Conservation (phyloP, 305 asterid genomes). For the Lippia alba region DNA sequence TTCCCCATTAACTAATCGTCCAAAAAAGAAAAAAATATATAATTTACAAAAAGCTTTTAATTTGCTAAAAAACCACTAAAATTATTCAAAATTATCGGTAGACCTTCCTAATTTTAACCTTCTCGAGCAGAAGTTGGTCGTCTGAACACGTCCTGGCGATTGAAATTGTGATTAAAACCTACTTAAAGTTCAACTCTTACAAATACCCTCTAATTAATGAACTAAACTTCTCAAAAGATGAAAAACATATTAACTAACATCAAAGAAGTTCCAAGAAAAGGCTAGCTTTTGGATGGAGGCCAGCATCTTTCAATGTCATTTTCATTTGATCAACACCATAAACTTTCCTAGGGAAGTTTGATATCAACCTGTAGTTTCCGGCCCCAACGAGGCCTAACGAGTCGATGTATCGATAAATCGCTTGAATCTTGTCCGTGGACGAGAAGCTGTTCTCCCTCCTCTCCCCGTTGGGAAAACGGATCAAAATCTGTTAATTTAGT, state of each 20-base stretch:
- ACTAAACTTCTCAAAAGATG: background rate
- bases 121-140: no score
- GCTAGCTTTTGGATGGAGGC: conserved; percentile 84
- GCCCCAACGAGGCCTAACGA: conserved; percentile 56
- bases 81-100: no score
- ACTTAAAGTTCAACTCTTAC: background rate
- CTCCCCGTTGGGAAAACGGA: conserved; percentile 88
- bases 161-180: no score
- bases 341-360: conserved; percentile 80
- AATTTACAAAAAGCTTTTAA: no score
- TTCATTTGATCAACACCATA: conserved; percentile 72
- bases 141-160: no score
- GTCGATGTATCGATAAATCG: conserved; percentile 56
- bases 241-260: conserved; percentile 1
- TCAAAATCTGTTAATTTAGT: conserved; percentile 53
- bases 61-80: no score
- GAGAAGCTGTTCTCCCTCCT: conserved; percentile 71
- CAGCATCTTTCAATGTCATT: conserved; percentile 64
- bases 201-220: background rate
- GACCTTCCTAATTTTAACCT: no score
- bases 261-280: conserved; percentile 72
- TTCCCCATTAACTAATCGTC: no score
- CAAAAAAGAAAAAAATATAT: no score
- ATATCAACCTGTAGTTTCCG: conserved; percentile 67
- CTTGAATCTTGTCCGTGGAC: conserved; percentile 61